Percentiles rank a stretch among this genome's conserved stretches.
These are phyloP conservation scores for Alternaria gansuensis DNA, from an alignment of 2,329 filamentous ascomycete genomes.

Conservation along the genomic window DNA sequence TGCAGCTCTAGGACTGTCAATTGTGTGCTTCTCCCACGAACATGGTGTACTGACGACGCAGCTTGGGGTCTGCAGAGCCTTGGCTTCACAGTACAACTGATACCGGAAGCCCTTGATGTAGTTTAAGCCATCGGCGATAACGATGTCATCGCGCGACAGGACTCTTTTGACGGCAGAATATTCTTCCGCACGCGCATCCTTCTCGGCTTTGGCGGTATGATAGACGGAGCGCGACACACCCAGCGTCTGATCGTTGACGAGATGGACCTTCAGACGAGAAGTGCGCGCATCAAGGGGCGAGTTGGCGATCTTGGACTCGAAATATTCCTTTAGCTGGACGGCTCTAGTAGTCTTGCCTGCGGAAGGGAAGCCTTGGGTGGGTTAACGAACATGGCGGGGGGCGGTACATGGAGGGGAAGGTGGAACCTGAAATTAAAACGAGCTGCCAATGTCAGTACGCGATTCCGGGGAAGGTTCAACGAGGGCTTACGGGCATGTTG, in stretches of 20 bases:
- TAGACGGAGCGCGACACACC: conserved; percentile 76
- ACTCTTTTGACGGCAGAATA: conserved; percentile 82
- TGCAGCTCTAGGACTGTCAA: conserved; percentile 61
- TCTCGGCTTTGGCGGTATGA: conserved; percentile 79
- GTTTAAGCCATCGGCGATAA: conserved; percentile 81
- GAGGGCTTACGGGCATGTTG: conserved; percentile 42
- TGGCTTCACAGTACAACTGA: conserved; percentile 84
- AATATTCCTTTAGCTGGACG: conserved; percentile 70
- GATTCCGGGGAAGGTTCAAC: conserved; percentile 19
- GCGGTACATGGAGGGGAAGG: conserved; percentile 11
- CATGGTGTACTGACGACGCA: conserved; percentile 67
- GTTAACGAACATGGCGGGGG: conserved; percentile 56
- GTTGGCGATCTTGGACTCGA: conserved; percentile 66
- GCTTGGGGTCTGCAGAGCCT: conserved; percentile 77
- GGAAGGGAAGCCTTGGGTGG: conserved; percentile 69
- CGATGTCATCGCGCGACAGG: conserved; percentile 75
- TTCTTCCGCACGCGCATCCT: conserved; percentile 79
- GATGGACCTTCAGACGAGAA: conserved; percentile 70
- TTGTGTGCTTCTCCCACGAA: background rate
- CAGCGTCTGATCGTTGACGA: conserved; percentile 76
- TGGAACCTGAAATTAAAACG: conserved; percentile 62
- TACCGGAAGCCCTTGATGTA: conserved; percentile 93
- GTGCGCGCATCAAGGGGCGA: conserved; percentile 56
- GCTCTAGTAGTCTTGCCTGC: conserved; percentile 70
- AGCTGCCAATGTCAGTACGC: conserved; percentile 57